Evolutionary conservation across 1,284 basidiomycete species (phyloP), one percentile per base, ranked within the genome.

Genomic region (Malassezia brasiliensis): DNA sequence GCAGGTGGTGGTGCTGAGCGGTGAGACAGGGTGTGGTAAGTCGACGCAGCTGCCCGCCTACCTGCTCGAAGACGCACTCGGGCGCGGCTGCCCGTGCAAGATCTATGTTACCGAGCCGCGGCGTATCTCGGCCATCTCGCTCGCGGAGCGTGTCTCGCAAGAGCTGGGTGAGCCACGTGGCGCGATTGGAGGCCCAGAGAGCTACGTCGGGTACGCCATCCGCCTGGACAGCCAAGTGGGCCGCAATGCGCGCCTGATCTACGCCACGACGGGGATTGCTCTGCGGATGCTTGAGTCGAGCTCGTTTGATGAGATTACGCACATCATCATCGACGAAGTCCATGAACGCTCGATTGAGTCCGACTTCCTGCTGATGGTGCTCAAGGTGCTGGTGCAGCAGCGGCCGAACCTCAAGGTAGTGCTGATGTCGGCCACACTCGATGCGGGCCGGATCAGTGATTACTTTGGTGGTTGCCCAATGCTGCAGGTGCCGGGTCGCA

Each of bases 21-120:
- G 94, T 41, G 94, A 98, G 78, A 99, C 94, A 5, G 94, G 94
- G 65, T 99, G 90, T 68, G 94, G 93, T 14, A 99, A 99, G 77
- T 96, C 91, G 1, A 98, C 94, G 0, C 94, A 98, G 77, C 82
- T 98, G 3, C 94, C 94, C 1, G 82, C 88, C 0, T 98, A 90
- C 78, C 87, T 98, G 58, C 80, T 99, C 9, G 94, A 99, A 75
- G 83, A 94, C 69, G 84, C 88, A 50, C 81, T 96, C 15, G 82
- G 84, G 5, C 81, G 81, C 55, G 93, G 91, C 17, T 82, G 81
- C 64, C 81, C 83, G 47, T 96, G 90, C 79, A 93, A 87, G 76
- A 88, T 99, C 64, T 90, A 85, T 68, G 94, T 91, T 62, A 96
- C 93, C 2, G 93, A 99, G 61, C 94, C 94, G 1, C 82, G 94